Evolutionary conservation across 768 basidiomycete species (phyloP), one percentile per base, ranked within the genome.

Genomic region (Boletus rubropictus): DNA sequence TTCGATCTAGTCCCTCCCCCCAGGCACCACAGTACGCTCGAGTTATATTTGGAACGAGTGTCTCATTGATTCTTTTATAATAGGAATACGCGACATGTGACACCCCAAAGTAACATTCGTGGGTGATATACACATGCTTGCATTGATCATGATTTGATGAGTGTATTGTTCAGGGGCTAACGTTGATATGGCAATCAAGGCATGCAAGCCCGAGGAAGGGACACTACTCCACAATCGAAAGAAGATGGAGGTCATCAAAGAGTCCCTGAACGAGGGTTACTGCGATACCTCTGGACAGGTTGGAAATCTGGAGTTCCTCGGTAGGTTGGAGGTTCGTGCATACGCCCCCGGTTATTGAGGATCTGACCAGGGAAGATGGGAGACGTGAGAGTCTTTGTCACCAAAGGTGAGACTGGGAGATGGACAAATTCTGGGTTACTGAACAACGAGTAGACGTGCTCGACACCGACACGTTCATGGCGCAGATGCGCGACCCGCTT

Each of bases 201-300:
- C 84, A 2, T 92, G 89, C 57, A 75, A 77, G 39, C 76, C 79
- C 5, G 89, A 92, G 65, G 76, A 76, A 20, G 73, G 74, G 6
- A 73, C 78, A 42, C 57, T 86, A 14, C 58, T 92, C 9, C 72
- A 72, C 41, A 88, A 86, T 59, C 68, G 79, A 38, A 72, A 83
- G 58, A 72, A 79, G 34, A 84, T 89, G 83, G 77, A 79, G 49
- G 70, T 74, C 39, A 78, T 93, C 27, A 84, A 78, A 53, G 88
- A 89, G 59, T 80, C 81, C 7, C 58, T 86, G n/a, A 73, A 87
- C 51, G 86, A 89, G 51, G 84, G 86, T 3, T 92, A 91, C 58
- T 91, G 89, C 53, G 89, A 92, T 63, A 66, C 82, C 11, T 83
- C 82, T 41, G 87, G 84, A 1, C 70, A 75, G 36, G 71, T 72